Conservation (phyloP, 2,329 filamentous ascomycete genomes). For the Penicillium sp. region DNA sequence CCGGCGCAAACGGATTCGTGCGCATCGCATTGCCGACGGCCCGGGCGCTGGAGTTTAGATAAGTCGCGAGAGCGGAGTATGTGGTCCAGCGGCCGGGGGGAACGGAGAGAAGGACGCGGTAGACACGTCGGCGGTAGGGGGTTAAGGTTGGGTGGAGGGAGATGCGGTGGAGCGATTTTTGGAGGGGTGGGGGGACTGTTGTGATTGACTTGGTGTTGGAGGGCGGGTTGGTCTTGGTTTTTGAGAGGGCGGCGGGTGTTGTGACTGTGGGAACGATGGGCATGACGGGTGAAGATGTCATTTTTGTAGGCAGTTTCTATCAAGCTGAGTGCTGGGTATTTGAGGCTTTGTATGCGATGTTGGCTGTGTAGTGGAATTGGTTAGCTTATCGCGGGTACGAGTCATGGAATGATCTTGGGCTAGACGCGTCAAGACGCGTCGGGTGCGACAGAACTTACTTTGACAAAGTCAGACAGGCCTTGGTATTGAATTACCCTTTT, state of each 20-base stretch:
- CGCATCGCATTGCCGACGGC: conserved; percentile 78
- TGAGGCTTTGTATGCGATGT: background rate
- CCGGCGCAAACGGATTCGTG: conserved; percentile 78
- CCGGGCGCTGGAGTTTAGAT: conserved; percentile 71
- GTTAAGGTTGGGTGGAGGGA: conserved; percentile 52
- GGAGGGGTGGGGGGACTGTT: conserved; percentile 6
- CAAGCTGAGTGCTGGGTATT: background rate
- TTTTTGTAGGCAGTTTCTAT: background rate
- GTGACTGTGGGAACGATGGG: background rate
- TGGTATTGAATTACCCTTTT: background rate
- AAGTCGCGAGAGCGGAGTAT: conserved; percentile 71
- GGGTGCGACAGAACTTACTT: background rate
- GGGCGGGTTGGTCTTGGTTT: background rate
- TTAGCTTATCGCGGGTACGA: background rate
- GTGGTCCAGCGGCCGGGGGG: conserved; percentile 75
- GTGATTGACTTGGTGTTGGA: conserved; percentile 4
- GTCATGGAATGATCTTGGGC: background rate
- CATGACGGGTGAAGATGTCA: background rate
- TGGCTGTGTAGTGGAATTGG: background rate
- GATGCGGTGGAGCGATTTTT: conserved; percentile 47
- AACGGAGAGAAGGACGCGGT: conserved; percentile 74
- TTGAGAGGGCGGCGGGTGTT: background rate
- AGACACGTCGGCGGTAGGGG: conserved; percentile 60
- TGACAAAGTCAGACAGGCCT: background rate
- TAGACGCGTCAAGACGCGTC: conserved; percentile 1